Conservation (phyloP, 352 stramenopile species). For the Phytophthora fragariae region DNA sequence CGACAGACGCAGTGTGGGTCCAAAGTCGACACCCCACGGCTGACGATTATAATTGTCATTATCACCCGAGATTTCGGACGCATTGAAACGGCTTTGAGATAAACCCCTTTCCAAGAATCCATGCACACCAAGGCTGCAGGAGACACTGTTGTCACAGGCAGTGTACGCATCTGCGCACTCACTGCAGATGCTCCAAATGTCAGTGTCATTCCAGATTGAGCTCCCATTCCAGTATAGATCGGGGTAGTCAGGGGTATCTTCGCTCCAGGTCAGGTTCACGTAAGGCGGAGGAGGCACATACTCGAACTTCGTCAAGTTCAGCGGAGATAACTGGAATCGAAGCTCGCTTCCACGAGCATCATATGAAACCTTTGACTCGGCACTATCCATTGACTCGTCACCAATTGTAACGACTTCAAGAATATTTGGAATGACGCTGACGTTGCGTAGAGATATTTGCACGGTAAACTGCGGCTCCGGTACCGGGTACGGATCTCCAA, state of each 20-base stretch:
- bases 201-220: conserved; percentile 6
- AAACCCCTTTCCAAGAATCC: conserved; percentile 38
- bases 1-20: conserved; percentile 26
- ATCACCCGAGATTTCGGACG: conserved; percentile 8
- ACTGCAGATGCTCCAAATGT: conserved; percentile 25
- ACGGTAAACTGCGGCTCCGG: conserved; percentile 37
- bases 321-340: conserved; percentile 26
- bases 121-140: conserved; percentile 51
- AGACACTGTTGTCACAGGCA: conserved; percentile 38
- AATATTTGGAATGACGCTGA: conserved; percentile 38
- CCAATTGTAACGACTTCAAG: conserved; percentile 10
- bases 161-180: conserved; percentile 24
- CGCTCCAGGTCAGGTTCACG: conserved; percentile 46
- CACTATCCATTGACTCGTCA: conserved; percentile 7
- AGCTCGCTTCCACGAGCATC: conserved; percentile 15
- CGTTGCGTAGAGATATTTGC: conserved; percentile 45
- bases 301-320: conserved; percentile 48
- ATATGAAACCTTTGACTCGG: conserved; percentile 10
- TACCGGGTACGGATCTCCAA: conserved; percentile 21
- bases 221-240: conserved; percentile 19
- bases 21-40: conserved; percentile 20
- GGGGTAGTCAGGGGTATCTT: conserved; percentile 25
- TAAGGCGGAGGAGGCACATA: conserved; percentile 47
- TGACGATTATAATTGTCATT: background rate
- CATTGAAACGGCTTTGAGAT: conserved; percentile 12